Base-by-base conservation (phyloP, 441 rosid species). In the Aleurites moluccanus region DNA sequence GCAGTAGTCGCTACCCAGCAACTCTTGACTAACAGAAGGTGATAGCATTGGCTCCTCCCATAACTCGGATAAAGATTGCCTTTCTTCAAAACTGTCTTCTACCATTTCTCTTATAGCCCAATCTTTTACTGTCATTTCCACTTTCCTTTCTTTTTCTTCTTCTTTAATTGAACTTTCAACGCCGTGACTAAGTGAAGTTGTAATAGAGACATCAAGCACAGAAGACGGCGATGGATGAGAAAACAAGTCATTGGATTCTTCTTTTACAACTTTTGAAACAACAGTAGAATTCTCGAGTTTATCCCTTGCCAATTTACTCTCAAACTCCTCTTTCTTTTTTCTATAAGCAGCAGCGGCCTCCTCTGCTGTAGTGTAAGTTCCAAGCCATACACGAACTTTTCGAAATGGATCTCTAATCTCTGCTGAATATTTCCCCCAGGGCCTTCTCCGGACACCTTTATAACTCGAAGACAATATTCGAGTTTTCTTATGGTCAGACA, bases 291-390 rank as follows among this genome's bases (percentile, higher is more conserved):
- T 73, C 72, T 62, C 69, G 9, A 73, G 53, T 67, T 64, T 81
- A 42, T 57, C 66, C 23, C 27, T 65, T 27, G 21, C 70, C 49
- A 69, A 27, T 64, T n/a, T 73, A 9, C n/a, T 68, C 6, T 86
- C 85, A 40, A 84, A 81, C 80, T 88, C 89, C 0, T 69, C 74
- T 69, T 81, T 86, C 82, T 85, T 86, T 30, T 64, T 72, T 79
- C 69, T 74, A 64, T 86, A 84, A 67, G 85, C 89, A 16, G 74
- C 75, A 13, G 90, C 81, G 55, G 92, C 90, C 69, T 86, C 87
- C 64, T 84, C 86, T 2, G 81, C 82, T 1, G 82, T 84, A 4
- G 11, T 2, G 30, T 52, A 84, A 61, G 87, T 86, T 9, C 87
- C 89, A 10, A 86, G 89, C 86, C 89, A 86, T 35, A 82, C 3